A percentile compares a stretch with the other conserved stretches of the same genome.
Conservation (phyloP, 345 rosid species). For the Boechera retrofracta region DNA sequence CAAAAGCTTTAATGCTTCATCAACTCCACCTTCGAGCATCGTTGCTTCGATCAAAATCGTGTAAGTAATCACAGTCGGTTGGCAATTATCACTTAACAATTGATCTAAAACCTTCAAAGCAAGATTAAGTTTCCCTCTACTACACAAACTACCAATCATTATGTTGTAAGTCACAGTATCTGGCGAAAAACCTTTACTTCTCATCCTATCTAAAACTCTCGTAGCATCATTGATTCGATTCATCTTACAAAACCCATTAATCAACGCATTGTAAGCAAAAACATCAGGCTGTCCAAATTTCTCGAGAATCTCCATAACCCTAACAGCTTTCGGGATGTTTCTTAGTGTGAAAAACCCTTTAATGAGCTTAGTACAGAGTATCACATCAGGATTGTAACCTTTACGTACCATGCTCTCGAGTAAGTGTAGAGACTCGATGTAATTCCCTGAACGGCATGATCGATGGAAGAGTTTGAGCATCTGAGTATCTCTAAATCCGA, state of each 20-base stretch:
- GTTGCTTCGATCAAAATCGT: slow-evolving; percentile 86
- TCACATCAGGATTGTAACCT: slow-evolving; percentile 70
- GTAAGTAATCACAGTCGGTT: slow-evolving; percentile 79
- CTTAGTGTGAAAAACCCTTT: slow-evolving; percentile 66
- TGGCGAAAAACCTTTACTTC: slow-evolving; percentile 64
- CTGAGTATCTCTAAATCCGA: slow-evolving; percentile 64
- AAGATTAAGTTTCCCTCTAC: slow-evolving; percentile 67
- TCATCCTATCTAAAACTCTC: slow-evolving; percentile 70
- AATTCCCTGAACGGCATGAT: slow-evolving; percentile 66
- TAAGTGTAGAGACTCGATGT: slow-evolving; percentile 66
- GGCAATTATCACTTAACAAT: slow-evolving; percentile 61
- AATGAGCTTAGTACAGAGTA: slow-evolving; percentile 79
- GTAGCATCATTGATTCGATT: slow-evolving; percentile 66
- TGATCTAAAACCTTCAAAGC: slow-evolving; percentile 70
- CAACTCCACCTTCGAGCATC: slow-evolving; percentile 60
- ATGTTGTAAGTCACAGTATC: slow-evolving; percentile 85
- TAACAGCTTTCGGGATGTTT: slow-evolving; percentile 62
- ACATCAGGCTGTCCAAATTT: slow-evolving; percentile 73
- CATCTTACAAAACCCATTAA: slow-evolving; percentile 82
- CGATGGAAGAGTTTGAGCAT: slow-evolving; percentile 59
- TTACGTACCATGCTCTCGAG: slow-evolving; percentile 71
- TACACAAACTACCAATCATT: slow-evolving; percentile 75
- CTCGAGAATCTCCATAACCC: slow-evolving; percentile 83
- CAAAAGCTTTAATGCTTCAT: slow-evolving; percentile 71
- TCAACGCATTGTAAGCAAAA: slow-evolving; percentile 79